Evolutionary conservation across 257 asterid genomes (phyloP), one percentile per base, ranked within the genome.

Genomic region (Solanum appendiculatum): DNA sequence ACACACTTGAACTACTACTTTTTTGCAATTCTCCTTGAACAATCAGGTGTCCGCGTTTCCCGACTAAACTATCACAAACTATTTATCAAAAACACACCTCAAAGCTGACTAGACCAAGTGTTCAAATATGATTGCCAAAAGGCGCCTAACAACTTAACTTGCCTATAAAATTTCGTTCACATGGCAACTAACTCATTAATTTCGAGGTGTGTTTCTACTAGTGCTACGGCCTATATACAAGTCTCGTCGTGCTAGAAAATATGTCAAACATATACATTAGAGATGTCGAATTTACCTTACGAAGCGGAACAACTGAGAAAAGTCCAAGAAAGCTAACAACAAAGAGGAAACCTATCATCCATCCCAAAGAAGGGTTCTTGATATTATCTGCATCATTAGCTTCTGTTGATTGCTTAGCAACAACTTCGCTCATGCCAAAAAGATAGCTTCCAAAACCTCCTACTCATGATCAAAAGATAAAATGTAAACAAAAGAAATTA

Each of bases 381-480:
- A 80, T 86, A 69, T 86, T 70, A 33, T 87, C 83, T 10, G 69
- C 89, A 20, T 73, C 86, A 46, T 85, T 91, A n/a, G 86, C 88
- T 87, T 86, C 92, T 21, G 87, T 92, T 9, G 95, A 92, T 31
- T 91, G 93, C 25, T 64, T 68, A 39, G 91, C 95, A 6, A 94
- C 80, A 31, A 63, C 74, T 73, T 91, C 87, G 58, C 96, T 94
- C 98, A 93, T 94, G 8, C 92, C 98, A 46, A 90, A 92, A 13
- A 94, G 88, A 83, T 94, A 94, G 84, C 93, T 92, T 34, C 98
- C 98, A 34, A 94, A 94, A 2, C 98, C 98, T 64, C 98, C 98
- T 94, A 91, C 64, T 33, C 40, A 83, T 15, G 66, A 56, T 56
- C 51, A 88, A 63, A 66, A 40, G 20, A 23, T 58, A 82, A 33